Conservation (phyloP, 768 basidiomycete genomes). For the Lactarius psammicola region DNA sequence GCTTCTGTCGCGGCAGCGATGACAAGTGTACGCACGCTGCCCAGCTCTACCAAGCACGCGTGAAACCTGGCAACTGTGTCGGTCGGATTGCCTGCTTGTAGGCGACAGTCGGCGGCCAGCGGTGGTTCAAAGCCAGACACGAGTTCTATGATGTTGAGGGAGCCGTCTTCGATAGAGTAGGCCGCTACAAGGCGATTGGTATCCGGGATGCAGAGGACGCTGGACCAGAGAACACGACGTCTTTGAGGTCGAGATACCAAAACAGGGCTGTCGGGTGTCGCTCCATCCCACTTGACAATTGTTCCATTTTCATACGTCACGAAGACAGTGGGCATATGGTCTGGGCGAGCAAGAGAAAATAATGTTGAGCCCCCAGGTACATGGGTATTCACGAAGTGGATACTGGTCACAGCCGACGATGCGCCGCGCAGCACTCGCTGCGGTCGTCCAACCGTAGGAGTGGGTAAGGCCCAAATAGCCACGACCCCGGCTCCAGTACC, state of each 20-base stretch:
- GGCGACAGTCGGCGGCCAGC: conserved; percentile 45
- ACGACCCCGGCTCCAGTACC: conserved; percentile 69
- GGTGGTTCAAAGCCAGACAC: conserved; percentile 39
- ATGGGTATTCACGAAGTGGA: conserved; percentile 43
- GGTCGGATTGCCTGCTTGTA: conserved; percentile 57
- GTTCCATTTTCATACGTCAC: conserved; percentile 56
- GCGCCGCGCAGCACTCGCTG: conserved; percentile 43
- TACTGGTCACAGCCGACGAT: conserved; percentile 49
- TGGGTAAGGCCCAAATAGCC: conserved; percentile 57
- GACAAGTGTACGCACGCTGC: conserved; percentile 50
- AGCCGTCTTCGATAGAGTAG: conserved; percentile 65
- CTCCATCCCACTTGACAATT: conserved; percentile 53
- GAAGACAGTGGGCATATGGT: conserved; percentile 30
- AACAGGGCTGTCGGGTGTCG: conserved; percentile 31
- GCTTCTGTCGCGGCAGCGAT: conserved; percentile 61
- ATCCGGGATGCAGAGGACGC: conserved; percentile 48
- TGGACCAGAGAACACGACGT: conserved; percentile 46
- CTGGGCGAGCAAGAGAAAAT: conserved; percentile 25
- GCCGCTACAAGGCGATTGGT: conserved; percentile 51
- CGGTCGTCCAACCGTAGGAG: conserved; percentile 39
- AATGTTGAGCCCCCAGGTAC: conserved; percentile 28
- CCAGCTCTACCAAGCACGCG: conserved; percentile 52
- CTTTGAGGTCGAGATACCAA: conserved; percentile 46
- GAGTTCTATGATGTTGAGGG: conserved; percentile 59
- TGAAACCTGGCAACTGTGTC: conserved; percentile 56